Evolutionary conservation across 1,284 basidiomycete genomes (phyloP).

Genomic region (Ganoderma boninense): DNA sequence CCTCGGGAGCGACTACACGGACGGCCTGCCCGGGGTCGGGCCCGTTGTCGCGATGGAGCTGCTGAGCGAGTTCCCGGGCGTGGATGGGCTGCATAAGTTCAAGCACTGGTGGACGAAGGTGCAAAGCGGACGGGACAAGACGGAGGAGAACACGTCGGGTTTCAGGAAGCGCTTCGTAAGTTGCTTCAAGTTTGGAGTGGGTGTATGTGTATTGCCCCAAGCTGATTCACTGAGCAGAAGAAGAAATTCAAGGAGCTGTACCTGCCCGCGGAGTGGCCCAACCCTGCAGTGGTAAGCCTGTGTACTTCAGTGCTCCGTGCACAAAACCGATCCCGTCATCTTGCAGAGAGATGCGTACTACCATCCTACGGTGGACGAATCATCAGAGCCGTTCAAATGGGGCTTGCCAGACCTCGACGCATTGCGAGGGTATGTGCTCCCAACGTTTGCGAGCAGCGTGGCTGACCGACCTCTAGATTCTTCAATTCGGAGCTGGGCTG

Average conservation of each 20-base stretch:
- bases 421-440: conserved; percentile 80
- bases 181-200: conserved; percentile 25
- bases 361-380: conserved; percentile 89
- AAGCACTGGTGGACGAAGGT: conserved; percentile 96
- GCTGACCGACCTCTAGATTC: conserved; percentile 59
- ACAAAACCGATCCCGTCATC: background rate
- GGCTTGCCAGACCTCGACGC: conserved; percentile 95
- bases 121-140: conserved; percentile 88
- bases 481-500: conserved; percentile 89
- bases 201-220: background rate
- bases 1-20: conserved; percentile 96
- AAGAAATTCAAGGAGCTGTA: conserved; percentile 90
- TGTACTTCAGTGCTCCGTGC: background rate
- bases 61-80: conserved; percentile 88
- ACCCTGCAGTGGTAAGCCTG: conserved; percentile 79
- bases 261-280: conserved; percentile 90
- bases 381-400: conserved; percentile 97
- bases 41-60: conserved; percentile 98
- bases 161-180: conserved; percentile 89
- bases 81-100: conserved; percentile 86
- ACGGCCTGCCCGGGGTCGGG: conserved; percentile 95
- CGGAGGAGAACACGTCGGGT: conserved; percentile 73
- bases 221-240: conserved; percentile 62
- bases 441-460: too few relatives aligned
- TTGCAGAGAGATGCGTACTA: conserved; percentile 90